A percentile compares a stretch with the other conserved stretches of the same genome.
Conservation (phyloP, 1,139 yeast genomes). For the Sugiyamaella grinbergsii region DNA sequence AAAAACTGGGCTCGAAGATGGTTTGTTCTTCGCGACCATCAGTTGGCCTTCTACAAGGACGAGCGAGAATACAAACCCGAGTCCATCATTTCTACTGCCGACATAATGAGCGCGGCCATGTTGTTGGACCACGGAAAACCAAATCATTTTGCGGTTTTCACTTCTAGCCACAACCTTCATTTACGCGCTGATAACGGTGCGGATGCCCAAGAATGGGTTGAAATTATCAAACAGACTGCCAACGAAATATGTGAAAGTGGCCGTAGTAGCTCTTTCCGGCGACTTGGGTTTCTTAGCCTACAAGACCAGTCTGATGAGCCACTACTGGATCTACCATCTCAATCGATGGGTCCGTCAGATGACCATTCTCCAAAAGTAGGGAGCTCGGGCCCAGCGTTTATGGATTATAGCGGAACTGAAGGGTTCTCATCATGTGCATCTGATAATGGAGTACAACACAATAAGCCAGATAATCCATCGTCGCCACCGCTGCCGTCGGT, state of each 20-base stretch:
- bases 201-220: constrained; percentile 50
- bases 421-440: constrained; percentile 24
- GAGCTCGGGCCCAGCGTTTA: constrained; percentile 19
- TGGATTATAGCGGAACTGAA: constrained; percentile 24
- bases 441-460: constrained; percentile 7
- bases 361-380: constrained; percentile 9
- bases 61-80: constrained; percentile 58
- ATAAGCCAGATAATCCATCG: background rate
- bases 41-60: constrained; percentile 60
- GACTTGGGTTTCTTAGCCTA: constrained; percentile 23
- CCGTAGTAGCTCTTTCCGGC: constrained; percentile 34
- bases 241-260: constrained; percentile 33
- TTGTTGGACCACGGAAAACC: constrained; percentile 45
- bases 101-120: constrained; percentile 45
- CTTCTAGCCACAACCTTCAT: constrained; percentile 49
- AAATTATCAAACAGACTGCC: constrained; percentile 41
- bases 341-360: background rate
- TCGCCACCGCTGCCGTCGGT: background rate
- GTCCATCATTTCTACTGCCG: constrained; percentile 48
- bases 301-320: constrained; percentile 15
- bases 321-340: background rate
- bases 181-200: constrained; percentile 46
- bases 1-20: constrained; percentile 54
- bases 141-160: constrained; percentile 49
- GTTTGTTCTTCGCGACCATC: constrained; percentile 61